Base-by-base conservation (phyloP, 1,284 basidiomycete genomes). In the Cutaneotrichosporon spelunceum region DNA sequence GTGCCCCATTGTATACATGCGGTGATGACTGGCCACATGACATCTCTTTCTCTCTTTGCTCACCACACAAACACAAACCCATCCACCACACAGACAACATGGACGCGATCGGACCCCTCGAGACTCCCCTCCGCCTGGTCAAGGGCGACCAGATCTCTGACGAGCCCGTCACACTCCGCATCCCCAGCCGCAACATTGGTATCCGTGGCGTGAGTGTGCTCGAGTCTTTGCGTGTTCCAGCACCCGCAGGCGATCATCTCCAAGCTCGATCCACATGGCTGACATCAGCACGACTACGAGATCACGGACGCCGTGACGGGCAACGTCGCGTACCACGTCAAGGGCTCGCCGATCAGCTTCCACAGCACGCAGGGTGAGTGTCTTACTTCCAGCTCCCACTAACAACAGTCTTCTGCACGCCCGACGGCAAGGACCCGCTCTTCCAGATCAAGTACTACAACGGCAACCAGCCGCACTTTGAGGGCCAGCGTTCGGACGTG, bases 391-490 rank as follows among this genome's bases (percentile, higher is more conserved):
- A 29, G 7, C 1, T 8, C 33, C 3, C 23, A n/a, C 52, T 53
- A 23, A 34, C 26, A 10, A 8, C 59, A 60, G 59, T 30, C 48
- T 56, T 60, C 53, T 33, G 16, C 34, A 24, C 59, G 5, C 36
- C 59, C 36, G 59, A 56, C 36, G 59, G 59, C 53, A 56, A 60
- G 59, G 30, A 33, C 29, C 44, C 52, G 36, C 54, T 60, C 53
- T 60, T 56, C 36, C 24, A 44, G 8, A 26, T 60, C 36, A 27
- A 33, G 36, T 56, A 60, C 54, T 26, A 54, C 53, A 26, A 19
- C 39, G 47, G 21, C 53, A 11, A 44, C 24, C 27, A 30, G 26
- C 48, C 36, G 19, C 27, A 56, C 47, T 60, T 60, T 26, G 27
- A 34, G 23, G 59, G n/a, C 34, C 30, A 56, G 53, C 53, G 59